Percentiles rank a stretch among this genome's conserved stretches.
These are phyloP conservation scores for Lasiodiplodia citricola DNA, from an alignment of 2,329 filamentous ascomycete genomes.

Conservation along the genomic window DNA sequence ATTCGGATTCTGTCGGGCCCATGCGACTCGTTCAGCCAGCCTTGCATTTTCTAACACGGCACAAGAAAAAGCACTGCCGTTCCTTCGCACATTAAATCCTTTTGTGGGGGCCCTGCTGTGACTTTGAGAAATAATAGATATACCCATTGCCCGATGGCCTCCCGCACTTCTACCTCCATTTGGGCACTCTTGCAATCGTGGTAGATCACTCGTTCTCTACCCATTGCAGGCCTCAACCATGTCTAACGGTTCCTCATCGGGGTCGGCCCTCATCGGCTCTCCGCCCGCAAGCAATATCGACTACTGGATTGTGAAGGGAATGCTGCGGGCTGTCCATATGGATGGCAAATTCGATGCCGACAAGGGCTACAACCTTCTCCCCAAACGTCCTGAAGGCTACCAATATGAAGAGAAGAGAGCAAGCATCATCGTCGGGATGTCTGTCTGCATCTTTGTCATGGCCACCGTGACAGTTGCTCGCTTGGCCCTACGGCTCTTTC, in stretches of 20 bases:
- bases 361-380: conserved; percentile 25
- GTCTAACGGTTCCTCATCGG: background rate
- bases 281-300: conserved; percentile 37
- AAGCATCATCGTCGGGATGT: conserved; percentile 37
- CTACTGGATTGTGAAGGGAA: conserved; percentile 38
- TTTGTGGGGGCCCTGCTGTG: background rate
- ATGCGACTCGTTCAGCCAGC: background rate
- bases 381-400: conserved; percentile 28
- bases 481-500: conserved; percentile 35
- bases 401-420: conserved; percentile 35
- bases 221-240: conserved; percentile 1
- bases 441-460: conserved; percentile 38
- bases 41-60: background rate
- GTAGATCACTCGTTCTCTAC: background rate
- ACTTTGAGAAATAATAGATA: background rate
- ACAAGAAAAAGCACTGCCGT: background rate
- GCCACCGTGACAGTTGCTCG: conserved; percentile 36
- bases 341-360: conserved; percentile 30
- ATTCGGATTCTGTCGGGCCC: background rate
- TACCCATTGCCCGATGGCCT: background rate
- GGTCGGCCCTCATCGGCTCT: conserved; percentile 30
- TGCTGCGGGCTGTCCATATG: conserved; percentile 32
- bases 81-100: background rate
- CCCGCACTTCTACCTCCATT: background rate
- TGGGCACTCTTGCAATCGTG: background rate